Conservation (phyloP, 2,329 filamentous ascomycete genomes). For the Claviceps humidiphila region DNA sequence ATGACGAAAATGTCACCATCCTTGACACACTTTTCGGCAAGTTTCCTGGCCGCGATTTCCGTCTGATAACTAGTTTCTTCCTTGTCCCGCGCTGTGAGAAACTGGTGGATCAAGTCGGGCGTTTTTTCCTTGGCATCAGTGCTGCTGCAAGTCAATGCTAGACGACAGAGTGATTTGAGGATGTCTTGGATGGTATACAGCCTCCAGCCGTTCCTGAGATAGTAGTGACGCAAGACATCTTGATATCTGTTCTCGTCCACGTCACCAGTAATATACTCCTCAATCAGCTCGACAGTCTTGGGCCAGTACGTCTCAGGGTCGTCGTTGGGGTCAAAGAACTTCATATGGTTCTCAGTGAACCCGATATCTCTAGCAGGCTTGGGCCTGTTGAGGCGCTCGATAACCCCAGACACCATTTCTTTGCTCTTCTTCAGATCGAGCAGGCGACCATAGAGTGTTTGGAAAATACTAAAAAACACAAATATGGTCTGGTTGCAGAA, state of each 20-base stretch:
- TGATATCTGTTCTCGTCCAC: slow-evolving; percentile 75
- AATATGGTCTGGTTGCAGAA: slow-evolving; percentile 87
- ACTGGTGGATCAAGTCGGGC: slow-evolving; percentile 76
- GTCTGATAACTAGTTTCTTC: slow-evolving; percentile 81
- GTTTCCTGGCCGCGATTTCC: slow-evolving; percentile 82
- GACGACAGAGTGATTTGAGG: slow-evolving; percentile 65
- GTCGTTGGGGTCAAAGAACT: slow-evolving; percentile 59
- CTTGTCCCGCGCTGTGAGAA: slow-evolving; percentile 66
- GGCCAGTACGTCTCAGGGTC: slow-evolving; percentile 62
- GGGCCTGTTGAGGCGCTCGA: slow-evolving; percentile 56
- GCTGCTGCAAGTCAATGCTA: slow-evolving; percentile 71
- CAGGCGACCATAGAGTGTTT: slow-evolving; percentile 78
- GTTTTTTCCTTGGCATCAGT: slow-evolving; percentile 88
- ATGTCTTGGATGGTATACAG: slow-evolving; percentile 88
- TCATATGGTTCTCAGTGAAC: slow-evolving; percentile 64
- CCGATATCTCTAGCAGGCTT: slow-evolving; percentile 78
- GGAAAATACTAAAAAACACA: slow-evolving; percentile 88
- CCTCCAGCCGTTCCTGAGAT: slow-evolving; percentile 81
- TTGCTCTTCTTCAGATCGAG: slow-evolving; percentile 72
- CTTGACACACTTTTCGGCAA: slow-evolving; percentile 84
- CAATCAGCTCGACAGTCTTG: slow-evolving; percentile 72
- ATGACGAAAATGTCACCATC: slow-evolving; percentile 87
- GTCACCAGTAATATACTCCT: slow-evolving; percentile 72
- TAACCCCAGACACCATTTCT: slow-evolving; percentile 57
- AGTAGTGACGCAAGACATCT: slow-evolving; percentile 82